Evolutionary conservation across 768 basidiomycete genomes (phyloP).

Genomic region (Austroboletus eburneus): DNA sequence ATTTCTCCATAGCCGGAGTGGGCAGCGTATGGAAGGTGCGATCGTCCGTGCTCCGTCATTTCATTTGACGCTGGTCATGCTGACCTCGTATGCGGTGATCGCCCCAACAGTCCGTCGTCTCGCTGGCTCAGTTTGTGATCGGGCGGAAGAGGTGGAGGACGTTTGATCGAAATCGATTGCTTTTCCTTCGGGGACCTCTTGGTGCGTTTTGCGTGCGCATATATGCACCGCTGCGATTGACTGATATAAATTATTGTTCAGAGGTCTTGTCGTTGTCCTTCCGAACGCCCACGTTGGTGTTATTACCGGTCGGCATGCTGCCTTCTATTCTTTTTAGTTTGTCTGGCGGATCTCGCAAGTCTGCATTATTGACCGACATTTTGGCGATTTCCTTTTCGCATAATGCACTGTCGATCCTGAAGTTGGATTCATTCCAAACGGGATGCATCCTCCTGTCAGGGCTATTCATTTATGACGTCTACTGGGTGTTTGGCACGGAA

Average conservation of each 20-base stretch:
- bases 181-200: conserved; percentile 42
- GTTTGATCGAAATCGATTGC: conserved; percentile 45
- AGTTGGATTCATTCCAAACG: conserved; percentile 86
- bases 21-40: conserved; percentile 64
- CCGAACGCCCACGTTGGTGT: conserved; percentile 52
- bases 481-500: conserved; percentile 89
- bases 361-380: conserved; percentile 74
- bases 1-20: conserved; percentile 62
- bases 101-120: conserved; percentile 53
- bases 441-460: conserved; percentile 79
- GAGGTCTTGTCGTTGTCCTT: conserved; percentile 41
- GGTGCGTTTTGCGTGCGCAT: conserved; percentile 33
- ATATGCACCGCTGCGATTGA: too few relatives aligned
- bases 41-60: not conserved
- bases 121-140: conserved; percentile 44
- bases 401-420: conserved; percentile 73
- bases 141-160: conserved; percentile 55
- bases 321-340: conserved; percentile 66
- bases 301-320: conserved; percentile 56
- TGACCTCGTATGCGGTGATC: too few relatives aligned
- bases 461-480: conserved; percentile 90
- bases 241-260: conserved; percentile 23
- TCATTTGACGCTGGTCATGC: not conserved
- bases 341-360: conserved; percentile 41
- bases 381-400: conserved; percentile 74